phyloP scores from a whole-genome alignment of 169 alveolate genomes.

The Plasmodium gonderi region DNA sequence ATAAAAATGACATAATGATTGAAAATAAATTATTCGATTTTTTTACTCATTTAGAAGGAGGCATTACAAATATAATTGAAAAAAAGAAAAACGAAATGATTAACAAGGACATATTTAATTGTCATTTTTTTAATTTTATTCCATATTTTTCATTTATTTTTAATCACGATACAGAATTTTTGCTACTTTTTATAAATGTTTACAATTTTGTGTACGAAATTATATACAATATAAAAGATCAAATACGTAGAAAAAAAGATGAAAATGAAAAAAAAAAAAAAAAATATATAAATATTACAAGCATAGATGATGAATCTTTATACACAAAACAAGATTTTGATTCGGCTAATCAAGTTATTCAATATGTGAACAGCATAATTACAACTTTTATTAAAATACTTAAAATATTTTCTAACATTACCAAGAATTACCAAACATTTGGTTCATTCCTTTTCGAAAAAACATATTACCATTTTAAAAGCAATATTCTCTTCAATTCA shows the following conservation, averaged over 20 bases:
- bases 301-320: constrained; percentile 4
- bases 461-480: constrained; percentile 4
- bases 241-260: constrained; percentile 15
- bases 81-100: constrained; percentile 16
- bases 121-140: constrained; percentile 23
- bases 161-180: constrained; percentile 43
- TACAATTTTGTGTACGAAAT: constrained; percentile 61
- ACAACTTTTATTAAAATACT: background rate
- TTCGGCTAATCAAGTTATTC: constrained; percentile 11
- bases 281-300: background rate
- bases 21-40: constrained; percentile 11
- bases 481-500: background rate
- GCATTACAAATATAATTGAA: constrained; percentile 28
- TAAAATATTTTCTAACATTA: constrained; percentile 24
- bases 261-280: background rate
- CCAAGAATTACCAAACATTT: background rate
- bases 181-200: constrained; percentile 40
- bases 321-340: constrained; percentile 12
- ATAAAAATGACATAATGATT: constrained; percentile 1
- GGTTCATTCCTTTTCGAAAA: constrained; percentile 34
- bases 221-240: constrained; percentile 52
- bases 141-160: constrained; percentile 30
- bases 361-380: constrained; percentile 22
- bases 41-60: constrained; percentile 17
- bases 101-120: constrained; percentile 38